Conservation (phyloP, 805 yeast species). For the Kluyveromyces dobzhanskii region DNA sequence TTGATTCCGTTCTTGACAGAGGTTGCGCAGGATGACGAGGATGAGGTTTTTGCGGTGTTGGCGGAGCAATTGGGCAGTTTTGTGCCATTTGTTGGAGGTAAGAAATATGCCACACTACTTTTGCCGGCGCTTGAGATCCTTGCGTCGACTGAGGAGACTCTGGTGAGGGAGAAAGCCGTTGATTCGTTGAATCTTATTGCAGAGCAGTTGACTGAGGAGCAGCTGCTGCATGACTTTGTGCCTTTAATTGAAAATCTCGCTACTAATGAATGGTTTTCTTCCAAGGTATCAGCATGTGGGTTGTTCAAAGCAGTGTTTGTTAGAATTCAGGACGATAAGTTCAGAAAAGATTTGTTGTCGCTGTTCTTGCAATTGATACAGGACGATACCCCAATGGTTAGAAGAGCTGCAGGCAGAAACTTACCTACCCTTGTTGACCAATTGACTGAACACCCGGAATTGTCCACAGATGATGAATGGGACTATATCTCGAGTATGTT, state of each 20-base stretch:
- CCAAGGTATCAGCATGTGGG: conserved; percentile 87
- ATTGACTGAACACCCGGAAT: conserved; percentile 40
- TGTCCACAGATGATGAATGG: conserved; percentile 55
- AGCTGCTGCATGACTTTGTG: conserved; percentile 57
- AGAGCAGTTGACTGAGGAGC: conserved; percentile 50
- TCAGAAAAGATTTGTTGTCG: conserved; percentile 54
- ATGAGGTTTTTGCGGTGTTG: conserved; percentile 89
- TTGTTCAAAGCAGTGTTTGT: conserved; percentile 63
- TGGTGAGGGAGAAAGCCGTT: conserved; percentile 91
- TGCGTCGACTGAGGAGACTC: conserved; percentile 91
- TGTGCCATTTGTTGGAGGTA: conserved; percentile 84
- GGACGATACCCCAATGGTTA: conserved; percentile 97
- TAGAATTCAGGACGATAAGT: conserved; percentile 42
- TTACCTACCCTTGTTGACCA: conserved; percentile 67
- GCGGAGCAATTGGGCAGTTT: conserved; percentile 87
- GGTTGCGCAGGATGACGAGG: conserved; percentile 94
- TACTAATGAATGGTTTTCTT: conserved; percentile 90
- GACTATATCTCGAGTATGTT: conserved; percentile 77
- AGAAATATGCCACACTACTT: conserved; percentile 48
- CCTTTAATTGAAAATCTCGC: conserved; percentile 73
- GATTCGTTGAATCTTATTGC: conserved; percentile 71
- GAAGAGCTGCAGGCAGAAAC: conserved; percentile 85
- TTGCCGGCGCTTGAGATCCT: conserved; percentile 69
- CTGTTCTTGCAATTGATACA: conserved; percentile 62
- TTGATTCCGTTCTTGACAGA: conserved; percentile 79